Evolutionary conservation across 805 yeast species (phyloP).

Genomic region (Nakazawaea peltata): DNA sequence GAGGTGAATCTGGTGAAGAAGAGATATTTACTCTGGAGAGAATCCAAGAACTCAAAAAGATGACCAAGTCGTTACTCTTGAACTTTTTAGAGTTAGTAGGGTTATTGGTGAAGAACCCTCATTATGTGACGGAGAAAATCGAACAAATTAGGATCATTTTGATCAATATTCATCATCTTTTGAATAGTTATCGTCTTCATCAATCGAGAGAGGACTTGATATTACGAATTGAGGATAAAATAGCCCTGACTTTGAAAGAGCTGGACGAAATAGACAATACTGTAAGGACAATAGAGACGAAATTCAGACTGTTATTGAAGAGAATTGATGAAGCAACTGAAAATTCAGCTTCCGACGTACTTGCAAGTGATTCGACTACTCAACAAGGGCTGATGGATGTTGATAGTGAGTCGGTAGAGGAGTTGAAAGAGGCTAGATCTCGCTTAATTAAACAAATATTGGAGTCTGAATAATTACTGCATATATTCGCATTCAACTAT

Average conservation of each 20-base stretch:
- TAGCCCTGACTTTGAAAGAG: slow-evolving; percentile 25
- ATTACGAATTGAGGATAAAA: slow-evolving; percentile 58
- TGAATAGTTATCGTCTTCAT: slow-evolving; percentile 91
- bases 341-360: too few species aligned
- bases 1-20: slow-evolving; percentile 22
- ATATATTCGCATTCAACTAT: too few species aligned
- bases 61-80: slow-evolving; percentile 69
- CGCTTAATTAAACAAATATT: too few species aligned
- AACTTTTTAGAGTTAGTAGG: slow-evolving; percentile 82
- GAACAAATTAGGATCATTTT: slow-evolving; percentile 75
- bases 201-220: slow-evolving; percentile 89
- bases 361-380: too few species aligned
- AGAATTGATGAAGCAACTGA: not conserved
- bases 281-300: slow-evolving; percentile 3
- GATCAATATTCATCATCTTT: slow-evolving; percentile 83
- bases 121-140: slow-evolving; percentile 46
- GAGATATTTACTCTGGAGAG: slow-evolving; percentile 38
- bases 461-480: too few species aligned
- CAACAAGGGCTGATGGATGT: too few species aligned
- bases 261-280: slow-evolving; percentile 4
- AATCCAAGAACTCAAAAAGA: slow-evolving; percentile 68
- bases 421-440: too few species aligned
- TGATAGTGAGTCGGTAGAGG: too few species aligned
- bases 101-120: slow-evolving; percentile 66
- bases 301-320: slow-evolving; percentile 3